phyloP scores from a whole-genome alignment of 2,329 filamentous ascomycete species.

The Ceratocystis ficicola region DNA sequence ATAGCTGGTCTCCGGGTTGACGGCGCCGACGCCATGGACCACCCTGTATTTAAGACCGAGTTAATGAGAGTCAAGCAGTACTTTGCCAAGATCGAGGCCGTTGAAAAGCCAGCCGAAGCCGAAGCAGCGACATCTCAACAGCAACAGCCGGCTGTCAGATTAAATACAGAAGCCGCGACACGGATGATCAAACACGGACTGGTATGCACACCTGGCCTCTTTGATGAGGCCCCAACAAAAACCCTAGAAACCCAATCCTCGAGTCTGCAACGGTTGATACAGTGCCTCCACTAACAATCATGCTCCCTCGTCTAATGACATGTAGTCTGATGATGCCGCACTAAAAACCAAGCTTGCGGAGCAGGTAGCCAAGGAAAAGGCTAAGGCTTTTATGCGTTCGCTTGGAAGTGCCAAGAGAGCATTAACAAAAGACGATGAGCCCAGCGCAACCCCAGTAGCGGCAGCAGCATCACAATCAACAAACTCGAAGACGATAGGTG shows the following conservation, averaged over 20 bases:
- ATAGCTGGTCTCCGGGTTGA: constrained; percentile 62
- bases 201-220: constrained; percentile 35
- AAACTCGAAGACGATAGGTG: background rate
- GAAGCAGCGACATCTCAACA: constrained; percentile 26
- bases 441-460: background rate
- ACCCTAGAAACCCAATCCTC: background rate
- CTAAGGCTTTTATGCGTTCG: constrained; percentile 39
- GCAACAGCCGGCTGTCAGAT: constrained; percentile 35
- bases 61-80: constrained; percentile 80
- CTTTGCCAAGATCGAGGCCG: constrained; percentile 76
- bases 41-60: constrained; percentile 67
- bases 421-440: background rate
- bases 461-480: background rate
- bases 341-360: constrained; percentile 42
- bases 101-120: constrained; percentile 41
- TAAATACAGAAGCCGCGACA: constrained; percentile 65
- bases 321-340: constrained; percentile 39
- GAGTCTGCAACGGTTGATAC: background rate
- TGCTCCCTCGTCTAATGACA: background rate
- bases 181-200: constrained; percentile 75
- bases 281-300: background rate
- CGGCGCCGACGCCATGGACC: constrained; percentile 67
- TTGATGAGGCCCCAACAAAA: background rate
- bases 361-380: constrained; percentile 45
- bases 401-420: constrained; percentile 33